Conservation (phyloP, 108 stramenopile species). For the Asterionellopsis glacialis region DNA sequence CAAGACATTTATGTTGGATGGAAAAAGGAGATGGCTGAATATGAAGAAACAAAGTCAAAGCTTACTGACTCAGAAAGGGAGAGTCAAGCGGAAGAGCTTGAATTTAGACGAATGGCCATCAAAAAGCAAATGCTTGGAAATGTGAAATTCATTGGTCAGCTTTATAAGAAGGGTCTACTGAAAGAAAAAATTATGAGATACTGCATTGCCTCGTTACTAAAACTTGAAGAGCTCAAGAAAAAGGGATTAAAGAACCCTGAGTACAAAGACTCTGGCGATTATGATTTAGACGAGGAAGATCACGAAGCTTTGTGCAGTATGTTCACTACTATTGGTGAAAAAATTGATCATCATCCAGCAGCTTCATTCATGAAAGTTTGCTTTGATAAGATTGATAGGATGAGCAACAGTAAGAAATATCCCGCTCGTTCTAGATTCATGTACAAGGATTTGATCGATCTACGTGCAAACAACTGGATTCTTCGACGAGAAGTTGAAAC, state of each 20-base stretch:
- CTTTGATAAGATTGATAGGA: conserved; percentile 53
- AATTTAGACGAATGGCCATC: conserved; percentile 82
- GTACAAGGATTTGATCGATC: conserved; percentile 93
- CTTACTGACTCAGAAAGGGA: conserved; percentile 58
- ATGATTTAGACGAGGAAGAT: conserved; percentile 83
- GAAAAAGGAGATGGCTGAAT: conserved; percentile 75
- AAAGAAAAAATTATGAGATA: conserved; percentile 92
- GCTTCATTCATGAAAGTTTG: conserved; percentile 59
- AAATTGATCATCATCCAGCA: conserved; percentile 64
- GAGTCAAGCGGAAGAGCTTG: conserved; percentile 70
- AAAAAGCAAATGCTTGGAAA: conserved; percentile 96
- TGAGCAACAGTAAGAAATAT: conserved; percentile 58
- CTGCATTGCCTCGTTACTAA: conserved; percentile 80
- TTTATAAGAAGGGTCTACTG: conserved; percentile 92
- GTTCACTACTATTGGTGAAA: conserved; percentile 78
- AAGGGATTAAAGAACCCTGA: conserved; percentile 35
- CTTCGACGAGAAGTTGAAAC: conserved; percentile 87
- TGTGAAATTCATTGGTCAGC: conserved; percentile 94
- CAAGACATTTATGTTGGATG: conserved; percentile 80
- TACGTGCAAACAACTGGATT: conserved; percentile 85
- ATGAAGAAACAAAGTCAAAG: conserved; percentile 53
- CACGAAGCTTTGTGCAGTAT: conserved; percentile 88
- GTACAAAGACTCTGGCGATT: conserved; percentile 40
- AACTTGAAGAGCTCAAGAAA: conserved; percentile 60
- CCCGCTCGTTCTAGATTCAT: conserved; percentile 84